These are phyloP conservation scores for Neurospora sublineolata DNA, from an alignment of 495 filamentous ascomycete species.

Conservation along the genomic window DNA sequence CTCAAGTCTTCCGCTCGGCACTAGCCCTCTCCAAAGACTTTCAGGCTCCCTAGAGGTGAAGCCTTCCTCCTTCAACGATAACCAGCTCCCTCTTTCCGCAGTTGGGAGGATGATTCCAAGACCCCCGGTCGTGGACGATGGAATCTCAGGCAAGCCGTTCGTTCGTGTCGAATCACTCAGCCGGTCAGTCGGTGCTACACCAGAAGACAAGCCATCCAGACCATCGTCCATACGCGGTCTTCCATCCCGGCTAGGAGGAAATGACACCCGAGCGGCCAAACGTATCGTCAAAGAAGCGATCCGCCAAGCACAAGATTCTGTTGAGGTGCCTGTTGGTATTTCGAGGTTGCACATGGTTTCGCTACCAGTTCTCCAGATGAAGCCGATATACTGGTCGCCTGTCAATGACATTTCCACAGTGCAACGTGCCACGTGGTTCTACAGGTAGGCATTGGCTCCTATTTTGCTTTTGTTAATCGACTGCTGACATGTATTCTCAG, in stretches of 20 bases:
- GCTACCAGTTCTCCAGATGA: constrained; percentile 60
- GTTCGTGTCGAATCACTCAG: constrained; percentile 22
- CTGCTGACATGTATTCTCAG: constrained; percentile 18
- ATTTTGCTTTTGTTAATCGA: neutral
- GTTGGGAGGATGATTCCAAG: constrained; percentile 10
- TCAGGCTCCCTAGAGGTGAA: neutral
- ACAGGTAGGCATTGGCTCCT: constrained; percentile 25
- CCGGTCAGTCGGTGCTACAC: constrained; percentile 7
- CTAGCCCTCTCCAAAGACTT: constrained; percentile 7
- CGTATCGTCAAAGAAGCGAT: neutral
- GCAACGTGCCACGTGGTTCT: constrained; percentile 90
- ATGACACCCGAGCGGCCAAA: neutral
- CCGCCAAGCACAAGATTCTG: constrained; percentile 14
- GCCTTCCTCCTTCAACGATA: neutral
- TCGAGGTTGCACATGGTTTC: constrained; percentile 57
- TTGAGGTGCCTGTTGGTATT: constrained; percentile 60
- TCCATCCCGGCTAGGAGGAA: neutral
- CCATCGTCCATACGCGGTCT: neutral
- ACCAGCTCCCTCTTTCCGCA: constrained; percentile 1
- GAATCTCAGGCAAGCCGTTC: constrained; percentile 37
- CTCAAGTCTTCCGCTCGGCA: constrained; percentile 4
- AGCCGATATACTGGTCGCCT: constrained; percentile 97
- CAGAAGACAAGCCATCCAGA: constrained; percentile 10
- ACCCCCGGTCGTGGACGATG: constrained; percentile 27
- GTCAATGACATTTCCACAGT: constrained; percentile 79